phyloP scores from a whole-genome alignment of 208 protist species.

The Naegleria lovaniensis region DNA sequence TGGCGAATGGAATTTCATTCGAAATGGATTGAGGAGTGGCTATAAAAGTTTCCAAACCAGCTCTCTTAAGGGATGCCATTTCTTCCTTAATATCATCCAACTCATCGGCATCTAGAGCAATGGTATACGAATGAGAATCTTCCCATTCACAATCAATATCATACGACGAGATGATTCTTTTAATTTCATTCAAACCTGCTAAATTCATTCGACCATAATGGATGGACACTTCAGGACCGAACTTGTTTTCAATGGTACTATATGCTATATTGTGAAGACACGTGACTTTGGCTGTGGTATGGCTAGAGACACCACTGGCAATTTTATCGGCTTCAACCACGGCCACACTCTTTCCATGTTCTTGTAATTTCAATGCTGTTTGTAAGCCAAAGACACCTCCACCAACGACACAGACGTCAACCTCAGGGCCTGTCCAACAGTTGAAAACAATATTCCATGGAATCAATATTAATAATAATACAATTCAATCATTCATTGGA shows the following conservation, averaged over 20 bases:
- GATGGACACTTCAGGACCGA: background rate
- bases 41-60: background rate
- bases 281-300: background rate
- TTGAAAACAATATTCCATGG: too few species aligned
- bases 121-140: background rate
- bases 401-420: background rate
- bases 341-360: background rate
- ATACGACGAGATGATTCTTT: background rate
- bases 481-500: too few species aligned
- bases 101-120: background rate
- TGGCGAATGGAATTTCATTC: background rate
- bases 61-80: background rate
- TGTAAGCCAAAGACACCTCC: background rate
- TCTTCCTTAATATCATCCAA: background rate
- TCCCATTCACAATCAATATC: background rate
- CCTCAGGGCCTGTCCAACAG: background rate
- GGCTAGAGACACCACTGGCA: background rate
- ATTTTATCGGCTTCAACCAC: background rate
- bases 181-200: background rate
- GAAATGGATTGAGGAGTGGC: background rate
- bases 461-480: too few species aligned
- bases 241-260: background rate
- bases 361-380: background rate
- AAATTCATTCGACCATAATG: background rate
- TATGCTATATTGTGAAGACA: background rate